phyloP scores from a whole-genome alignment of 1,284 basidiomycete genomes.

The Hypsizygus ulmarius region DNA sequence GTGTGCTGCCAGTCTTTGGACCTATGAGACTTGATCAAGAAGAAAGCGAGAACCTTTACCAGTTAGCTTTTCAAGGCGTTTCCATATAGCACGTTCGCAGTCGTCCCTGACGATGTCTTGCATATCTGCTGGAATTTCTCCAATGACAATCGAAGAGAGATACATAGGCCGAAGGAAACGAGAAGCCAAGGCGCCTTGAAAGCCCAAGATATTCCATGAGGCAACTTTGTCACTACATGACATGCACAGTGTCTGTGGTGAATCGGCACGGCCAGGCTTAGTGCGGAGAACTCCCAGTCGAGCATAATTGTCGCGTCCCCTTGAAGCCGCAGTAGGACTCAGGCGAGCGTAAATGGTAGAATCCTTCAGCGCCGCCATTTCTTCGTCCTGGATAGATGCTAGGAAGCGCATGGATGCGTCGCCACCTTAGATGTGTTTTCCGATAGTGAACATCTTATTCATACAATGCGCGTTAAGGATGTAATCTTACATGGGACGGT shows the following conservation, averaged over 20 bases:
- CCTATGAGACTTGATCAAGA: neutral
- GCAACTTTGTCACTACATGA: conserved; percentile 93
- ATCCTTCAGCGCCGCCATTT: conserved; percentile 68
- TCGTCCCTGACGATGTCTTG: conserved; percentile 45
- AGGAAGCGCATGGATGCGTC: conserved; percentile 85
- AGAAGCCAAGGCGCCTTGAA: conserved; percentile 79
- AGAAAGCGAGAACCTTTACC: conserved; percentile 8
- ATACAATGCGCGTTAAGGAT: conserved; percentile 4
- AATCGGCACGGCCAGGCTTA: conserved; percentile 87
- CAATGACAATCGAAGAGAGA: conserved; percentile 64
- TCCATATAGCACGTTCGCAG: conserved; percentile 61
- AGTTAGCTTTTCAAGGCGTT: conserved; percentile 37
- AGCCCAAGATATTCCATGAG: conserved; percentile 74
- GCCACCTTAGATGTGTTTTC: conserved; percentile 56
- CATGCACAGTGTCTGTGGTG: conserved; percentile 76
- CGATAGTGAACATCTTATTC: conserved; percentile 11
- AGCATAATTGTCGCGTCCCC: conserved; percentile 79
- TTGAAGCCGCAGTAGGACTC: conserved; percentile 43
- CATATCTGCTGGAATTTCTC: conserved; percentile 54
- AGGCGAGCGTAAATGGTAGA: conserved; percentile 36
- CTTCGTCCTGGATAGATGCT: conserved; percentile 65
- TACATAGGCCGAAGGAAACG: conserved; percentile 62
- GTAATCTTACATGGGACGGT: conserved; percentile 77
- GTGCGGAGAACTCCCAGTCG: conserved; percentile 78
- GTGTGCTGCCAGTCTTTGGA: conserved; percentile 36